Conservation (phyloP, 1,284 basidiomycete species). For the Ustilago loliicola region DNA sequence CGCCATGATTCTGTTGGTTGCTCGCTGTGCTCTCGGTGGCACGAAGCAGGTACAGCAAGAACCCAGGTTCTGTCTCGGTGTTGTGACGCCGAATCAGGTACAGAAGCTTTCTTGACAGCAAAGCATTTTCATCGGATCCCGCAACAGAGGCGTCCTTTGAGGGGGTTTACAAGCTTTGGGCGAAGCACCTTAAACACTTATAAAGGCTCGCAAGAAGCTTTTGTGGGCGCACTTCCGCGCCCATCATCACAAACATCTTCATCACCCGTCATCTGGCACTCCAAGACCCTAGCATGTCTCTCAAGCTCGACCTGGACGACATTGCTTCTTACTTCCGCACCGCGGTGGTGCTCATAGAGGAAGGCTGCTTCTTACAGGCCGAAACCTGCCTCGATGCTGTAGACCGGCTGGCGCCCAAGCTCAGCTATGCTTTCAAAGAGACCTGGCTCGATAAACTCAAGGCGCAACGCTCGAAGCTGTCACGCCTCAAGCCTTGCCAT, state of each 20-base stretch:
- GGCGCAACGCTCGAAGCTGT: background rate
- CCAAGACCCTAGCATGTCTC: background rate
- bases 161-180: no score
- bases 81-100: no score
- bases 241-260: background rate
- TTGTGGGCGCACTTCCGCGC: background rate
- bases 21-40: no score
- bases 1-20: no score
- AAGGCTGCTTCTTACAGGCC: background rate
- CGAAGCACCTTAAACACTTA: background rate
- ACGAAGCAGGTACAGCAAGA: no score
- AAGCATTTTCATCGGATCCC: no score
- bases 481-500: background rate
- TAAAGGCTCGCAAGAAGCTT: background rate
- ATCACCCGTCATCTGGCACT: background rate
- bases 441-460: background rate
- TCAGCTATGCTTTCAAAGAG: background rate
- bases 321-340: background rate
- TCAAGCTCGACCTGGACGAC: background rate
- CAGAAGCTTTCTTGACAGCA: no score
- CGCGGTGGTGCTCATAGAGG: background rate
- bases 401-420: background rate
- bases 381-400: background rate
- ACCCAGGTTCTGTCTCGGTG: no score
- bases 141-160: no score